Evolutionary conservation across 768 basidiomycete genomes (phyloP), one percentile per base, ranked within the genome.

Genomic region (Hericium coralloides): DNA sequence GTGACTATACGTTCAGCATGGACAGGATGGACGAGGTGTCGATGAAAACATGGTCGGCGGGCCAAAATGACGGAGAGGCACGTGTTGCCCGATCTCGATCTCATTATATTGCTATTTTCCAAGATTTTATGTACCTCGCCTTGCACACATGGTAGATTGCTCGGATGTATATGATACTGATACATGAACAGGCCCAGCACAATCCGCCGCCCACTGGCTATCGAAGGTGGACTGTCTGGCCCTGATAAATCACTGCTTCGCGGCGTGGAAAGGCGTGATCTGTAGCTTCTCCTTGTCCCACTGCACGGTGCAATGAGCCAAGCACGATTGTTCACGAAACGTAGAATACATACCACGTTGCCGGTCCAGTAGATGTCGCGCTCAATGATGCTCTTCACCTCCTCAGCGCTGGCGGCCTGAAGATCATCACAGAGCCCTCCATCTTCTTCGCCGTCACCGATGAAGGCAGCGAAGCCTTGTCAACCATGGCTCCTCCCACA

Each of bases 261-360:
- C 43, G 9, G 43, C 43, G n/a, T 18, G n/a, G n/a, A n/a, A 45
- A 14, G 43, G 43, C 14, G 43, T 52, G 43, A 84, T 79, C 2
- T 75, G 69, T 15, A 83, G 50, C 61, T 74, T 81, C 61, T 80
- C 79, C 52, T 73, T 69, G 59, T 84, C 80, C 83, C 83, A 84
- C 83, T 84, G 45, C 41, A 17, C 41, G 18, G 17, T 18, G 17
- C 41, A 43, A 43, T 20, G 17, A 45, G 20, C 43, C 20, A n/a
- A 2, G 18, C 43, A 45, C 43, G 10, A n/a, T n/a, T 0, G 31
- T 8, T 31, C 8, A 1, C 31, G 31, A 0, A 6, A 20, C 7
- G 7, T 2, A 45, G n/a, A 45, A n/a, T 2, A 72, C 76, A 62
- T 51, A 80, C 79, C 48, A 79, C 77, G 25, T 68, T 68, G 57